A percentile compares a stretch with the other conserved stretches of the same genome.
Evolutionary conservation across 208 protist species (phyloP).

Genomic region (Naegleria gruberi): DNA sequence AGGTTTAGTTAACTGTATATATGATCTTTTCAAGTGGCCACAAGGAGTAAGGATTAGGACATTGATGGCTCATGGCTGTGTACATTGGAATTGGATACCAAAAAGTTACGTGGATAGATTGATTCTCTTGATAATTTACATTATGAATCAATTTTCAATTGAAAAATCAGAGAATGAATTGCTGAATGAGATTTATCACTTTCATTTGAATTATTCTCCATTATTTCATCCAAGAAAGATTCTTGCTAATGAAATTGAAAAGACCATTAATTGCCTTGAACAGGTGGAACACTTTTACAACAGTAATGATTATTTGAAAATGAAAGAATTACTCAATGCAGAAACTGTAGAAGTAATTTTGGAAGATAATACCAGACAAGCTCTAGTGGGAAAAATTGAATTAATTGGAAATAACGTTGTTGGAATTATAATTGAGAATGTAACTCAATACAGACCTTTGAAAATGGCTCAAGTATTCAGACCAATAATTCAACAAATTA

Average conservation of each 20-base stretch:
- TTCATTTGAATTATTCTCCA: not conserved
- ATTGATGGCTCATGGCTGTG: not conserved
- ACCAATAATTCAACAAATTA: not conserved
- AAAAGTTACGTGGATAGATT: not conserved
- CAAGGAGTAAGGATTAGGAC: not conserved
- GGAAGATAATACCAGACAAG: not conserved
- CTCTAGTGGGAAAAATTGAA: not conserved
- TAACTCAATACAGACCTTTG: too few relatives aligned
- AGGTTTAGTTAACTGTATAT: not conserved
- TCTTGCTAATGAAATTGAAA: not conserved
- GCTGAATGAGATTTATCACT: not conserved
- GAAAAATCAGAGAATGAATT: not conserved
- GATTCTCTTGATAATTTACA: not conserved
- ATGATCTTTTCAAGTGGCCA: not conserved
- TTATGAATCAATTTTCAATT: not conserved
- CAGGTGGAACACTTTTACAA: not conserved
- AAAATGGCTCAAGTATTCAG: not conserved
- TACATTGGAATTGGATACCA: not conserved
- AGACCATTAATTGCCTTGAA: not conserved
- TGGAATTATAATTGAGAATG: not conserved
- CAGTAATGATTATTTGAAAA: not conserved
- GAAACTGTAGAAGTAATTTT: not conserved
- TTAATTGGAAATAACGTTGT: not conserved
- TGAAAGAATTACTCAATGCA: not conserved
- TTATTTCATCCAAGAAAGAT: not conserved